Evolutionary conservation across 352 stramenopile species (phyloP), one percentile per base, ranked within the genome.

Genomic region (Phytopythium ostracodes): DNA sequence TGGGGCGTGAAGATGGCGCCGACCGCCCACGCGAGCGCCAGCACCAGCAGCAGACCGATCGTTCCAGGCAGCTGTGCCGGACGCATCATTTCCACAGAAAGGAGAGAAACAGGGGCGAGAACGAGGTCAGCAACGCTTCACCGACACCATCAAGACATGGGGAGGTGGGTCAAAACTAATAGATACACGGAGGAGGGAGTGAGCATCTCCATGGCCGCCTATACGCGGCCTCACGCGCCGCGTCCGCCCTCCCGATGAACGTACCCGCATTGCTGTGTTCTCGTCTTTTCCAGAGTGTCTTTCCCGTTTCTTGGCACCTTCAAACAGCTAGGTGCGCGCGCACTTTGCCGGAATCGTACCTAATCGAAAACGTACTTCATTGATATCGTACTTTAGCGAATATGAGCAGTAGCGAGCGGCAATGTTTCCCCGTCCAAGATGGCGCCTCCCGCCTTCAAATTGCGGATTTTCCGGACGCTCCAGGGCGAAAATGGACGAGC

Each of bases 21-120:
- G n/a, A 91, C 33, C 25, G 88, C 44, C 84, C 84, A 95, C 43
- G 92, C 62, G 44, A 93, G 66, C 62, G 77, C 63, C 63, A 95
- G 72, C 42, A 76, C 17, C 35, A 90, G 65, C 58, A 92, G 72
- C 33, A 92, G 66, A 44, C 68, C 69, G 40, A 91, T 70, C 36
- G 87, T 93, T 52, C 75, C 81, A 29, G 82, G 87, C 27, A 92
- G 79, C 86, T 95, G 55, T 43, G 38, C 55, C 40, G 17, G 12
- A 6, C 24, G 40, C 38, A 52, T 43, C 55, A 60, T 27, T 14
- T 25, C 4, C n/a, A 47, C 20, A 11, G 24, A 52, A 22, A 17
- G 5, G 25, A 27, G 3, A 27, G 25, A 47, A 47, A 47, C 42
- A 20, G 40, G 46, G 22, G 18, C 25, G 3, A 24, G 20, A 15